Evolutionary conservation across 148 eudicot genomes (phyloP).

Genomic region (Gaultheria prostrata): DNA sequence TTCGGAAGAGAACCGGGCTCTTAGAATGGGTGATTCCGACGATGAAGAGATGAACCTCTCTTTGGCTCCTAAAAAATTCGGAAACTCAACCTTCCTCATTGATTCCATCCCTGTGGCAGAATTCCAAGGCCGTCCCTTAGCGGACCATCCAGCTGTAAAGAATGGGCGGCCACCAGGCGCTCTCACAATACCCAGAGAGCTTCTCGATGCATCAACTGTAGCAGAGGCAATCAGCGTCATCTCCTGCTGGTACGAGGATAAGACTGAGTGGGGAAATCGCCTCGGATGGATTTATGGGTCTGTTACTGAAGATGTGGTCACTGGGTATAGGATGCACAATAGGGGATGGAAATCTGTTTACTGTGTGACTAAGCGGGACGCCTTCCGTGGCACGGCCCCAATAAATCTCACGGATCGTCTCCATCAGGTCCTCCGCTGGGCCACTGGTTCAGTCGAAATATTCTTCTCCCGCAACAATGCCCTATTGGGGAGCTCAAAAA

Average conservation of each 20-base stretch:
- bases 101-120: conserved; percentile 88
- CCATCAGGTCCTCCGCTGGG: conserved; percentile 95
- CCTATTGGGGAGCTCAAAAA: conserved; percentile 71
- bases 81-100: conserved; percentile 69
- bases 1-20: conserved; percentile 63
- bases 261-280: conserved; percentile 90
- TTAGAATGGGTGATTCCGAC: conserved; percentile 75
- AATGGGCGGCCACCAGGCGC: conserved; percentile 93
- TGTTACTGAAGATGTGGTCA: conserved; percentile 92
- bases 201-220: conserved; percentile 74
- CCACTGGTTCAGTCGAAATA: conserved; percentile 90
- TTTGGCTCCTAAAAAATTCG: conserved; percentile 70
- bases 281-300: conserved; percentile 96
- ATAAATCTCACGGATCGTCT: conserved; percentile 90
- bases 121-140: conserved; percentile 85
- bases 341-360: conserved; percentile 87
- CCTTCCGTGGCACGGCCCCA: conserved; percentile 91
- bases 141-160: conserved; percentile 88
- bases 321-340: conserved; percentile 93
- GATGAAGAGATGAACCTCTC: conserved; percentile 77
- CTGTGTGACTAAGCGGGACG: conserved; percentile 85
- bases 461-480: conserved; percentile 94
- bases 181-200: conserved; percentile 70
- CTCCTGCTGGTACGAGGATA: conserved; percentile 96
- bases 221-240: conserved; percentile 86